Evolutionary conservation across 1,284 basidiomycete species (phyloP).

Genomic region (Melampsora americana): DNA sequence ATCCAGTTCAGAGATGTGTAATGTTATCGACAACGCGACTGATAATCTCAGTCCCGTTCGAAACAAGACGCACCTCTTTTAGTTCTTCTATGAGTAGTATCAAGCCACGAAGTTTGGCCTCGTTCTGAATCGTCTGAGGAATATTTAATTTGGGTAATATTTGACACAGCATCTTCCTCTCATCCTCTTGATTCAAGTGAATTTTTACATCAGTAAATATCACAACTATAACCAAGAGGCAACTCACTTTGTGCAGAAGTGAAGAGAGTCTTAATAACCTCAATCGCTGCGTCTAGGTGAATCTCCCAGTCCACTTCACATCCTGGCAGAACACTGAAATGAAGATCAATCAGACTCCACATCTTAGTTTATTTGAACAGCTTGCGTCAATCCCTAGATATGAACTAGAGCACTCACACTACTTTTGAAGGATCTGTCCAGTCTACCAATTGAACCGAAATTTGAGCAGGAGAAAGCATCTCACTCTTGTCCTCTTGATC

Average conservation of each 20-base stretch:
- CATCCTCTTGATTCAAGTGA: conserved; percentile 62
- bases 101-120: conserved; percentile 62
- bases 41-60: background rate
- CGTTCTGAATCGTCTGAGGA: conserved; percentile 65
- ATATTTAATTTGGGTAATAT: conserved; percentile 74
- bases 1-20: conserved; percentile 18
- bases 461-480: conserved; percentile 73
- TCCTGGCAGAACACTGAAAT: conserved; percentile 46
- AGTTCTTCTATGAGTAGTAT: conserved; percentile 64
- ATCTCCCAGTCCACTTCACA: conserved; percentile 53
- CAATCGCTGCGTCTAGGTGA: conserved; percentile 74
- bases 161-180: conserved; percentile 75
- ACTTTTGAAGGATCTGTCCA: conserved; percentile 88
- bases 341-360: conserved; percentile 33
- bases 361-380: background rate
- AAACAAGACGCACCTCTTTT: conserved; percentile 60
- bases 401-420: conserved; percentile 59
- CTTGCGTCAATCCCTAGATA: no score
- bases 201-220: conserved; percentile 28
- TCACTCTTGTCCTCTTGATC: conserved; percentile 72
- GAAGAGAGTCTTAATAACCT: conserved; percentile 65
- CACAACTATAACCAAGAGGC: conserved; percentile 49
- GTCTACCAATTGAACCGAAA: conserved; percentile 79
- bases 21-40: conserved; percentile 15
- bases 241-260: conserved; percentile 58